A percentile compares a stretch with the other conserved stretches of the same genome.
Conservation (phyloP, 164 flowering plant species). For the Euptelea pleiosperma region DNA sequence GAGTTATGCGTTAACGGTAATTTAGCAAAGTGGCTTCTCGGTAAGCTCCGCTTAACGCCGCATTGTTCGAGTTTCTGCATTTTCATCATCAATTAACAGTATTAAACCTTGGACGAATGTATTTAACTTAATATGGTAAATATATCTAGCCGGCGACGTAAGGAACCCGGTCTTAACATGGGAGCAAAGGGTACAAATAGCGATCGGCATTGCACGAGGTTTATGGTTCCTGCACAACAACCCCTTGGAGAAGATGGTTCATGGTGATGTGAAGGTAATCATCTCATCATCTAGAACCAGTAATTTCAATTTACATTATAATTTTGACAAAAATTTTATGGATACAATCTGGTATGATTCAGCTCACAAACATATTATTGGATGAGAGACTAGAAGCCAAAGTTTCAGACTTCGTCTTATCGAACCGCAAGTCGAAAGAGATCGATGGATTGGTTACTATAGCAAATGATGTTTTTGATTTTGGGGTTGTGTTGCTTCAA, state of each 20-base stretch:
- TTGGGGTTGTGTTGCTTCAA: slow-evolving; percentile 26
- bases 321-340: background rate
- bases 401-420: slow-evolving; percentile 17
- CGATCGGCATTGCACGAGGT: slow-evolving; percentile 18
- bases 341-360: slow-evolving; percentile 3
- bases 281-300: background rate
- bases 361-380: slow-evolving; percentile 25
- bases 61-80: too few relatives aligned
- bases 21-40: slow-evolving; percentile 19
- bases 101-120: too few relatives aligned
- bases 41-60: too few relatives aligned
- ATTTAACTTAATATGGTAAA: background rate
- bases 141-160: slow-evolving; percentile 1
- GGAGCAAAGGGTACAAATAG: slow-evolving; percentile 22
- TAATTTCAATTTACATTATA: background rate
- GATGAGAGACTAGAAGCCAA: slow-evolving; percentile 28
- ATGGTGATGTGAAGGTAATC: slow-evolving; percentile 25
- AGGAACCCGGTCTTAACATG: slow-evolving; percentile 14
- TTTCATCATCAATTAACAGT: too few relatives aligned
- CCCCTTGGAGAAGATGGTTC: slow-evolving; percentile 18
- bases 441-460: background rate
- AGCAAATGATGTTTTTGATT: slow-evolving; percentile 17
- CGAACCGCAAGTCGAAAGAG: slow-evolving; percentile 6
- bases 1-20: slow-evolving; percentile 26
- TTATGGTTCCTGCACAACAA: slow-evolving; percentile 24